Percentiles rank a stretch among this genome's conserved stretches.
Evolutionary conservation across 31 red algal species (phyloP).

Genomic region (Porphyra umbilicalis): DNA sequence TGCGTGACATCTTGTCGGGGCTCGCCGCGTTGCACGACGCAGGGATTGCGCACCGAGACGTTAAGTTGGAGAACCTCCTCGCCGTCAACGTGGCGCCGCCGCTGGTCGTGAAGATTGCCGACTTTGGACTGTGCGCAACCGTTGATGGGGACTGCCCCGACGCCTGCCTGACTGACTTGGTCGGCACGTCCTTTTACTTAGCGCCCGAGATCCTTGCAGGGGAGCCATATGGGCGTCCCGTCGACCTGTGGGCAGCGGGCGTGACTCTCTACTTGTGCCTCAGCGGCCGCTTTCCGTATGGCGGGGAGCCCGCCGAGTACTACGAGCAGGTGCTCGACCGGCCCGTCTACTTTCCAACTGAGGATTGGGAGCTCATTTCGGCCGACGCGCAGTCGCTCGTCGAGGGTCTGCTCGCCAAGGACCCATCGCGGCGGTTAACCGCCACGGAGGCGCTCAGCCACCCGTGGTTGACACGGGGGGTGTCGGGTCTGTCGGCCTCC

Average conservation of each 20-base stretch:
- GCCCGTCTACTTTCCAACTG: conserved; percentile 50
- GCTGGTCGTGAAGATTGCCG: conserved; percentile 80
- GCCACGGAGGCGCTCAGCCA: conserved; percentile 40
- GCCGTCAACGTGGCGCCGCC: conserved; percentile 48
- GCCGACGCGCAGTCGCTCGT: conserved; percentile 61
- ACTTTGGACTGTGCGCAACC: conserved; percentile 90
- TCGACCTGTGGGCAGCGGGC: conserved; percentile 82
- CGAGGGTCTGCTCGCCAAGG: conserved; percentile 54
- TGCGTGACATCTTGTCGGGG: conserved; percentile 63
- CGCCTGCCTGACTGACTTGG: conserved; percentile 40
- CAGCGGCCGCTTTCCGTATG: conserved; percentile 86
- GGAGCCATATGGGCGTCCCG: conserved; percentile 53
- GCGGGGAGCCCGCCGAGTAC: conserved; percentile 77
- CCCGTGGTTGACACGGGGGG: conserved; percentile 36
- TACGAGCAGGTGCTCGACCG: conserved; percentile 53
- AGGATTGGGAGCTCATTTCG: conserved; percentile 62
- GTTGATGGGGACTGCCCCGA: conserved; percentile 17
- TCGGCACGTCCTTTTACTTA: conserved; percentile 83
- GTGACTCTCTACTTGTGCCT: conserved; percentile 87
- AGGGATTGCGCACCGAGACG: conserved; percentile 85
- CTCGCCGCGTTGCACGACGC: conserved; percentile 66
- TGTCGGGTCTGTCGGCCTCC: too few species aligned
- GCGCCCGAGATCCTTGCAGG: conserved; percentile 76
- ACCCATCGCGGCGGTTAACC: conserved; percentile 36
- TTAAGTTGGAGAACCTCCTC: conserved; percentile 89